Evolutionary conservation across 1,284 basidiomycete species (phyloP).

Genomic region (Malassezia equina): DNA sequence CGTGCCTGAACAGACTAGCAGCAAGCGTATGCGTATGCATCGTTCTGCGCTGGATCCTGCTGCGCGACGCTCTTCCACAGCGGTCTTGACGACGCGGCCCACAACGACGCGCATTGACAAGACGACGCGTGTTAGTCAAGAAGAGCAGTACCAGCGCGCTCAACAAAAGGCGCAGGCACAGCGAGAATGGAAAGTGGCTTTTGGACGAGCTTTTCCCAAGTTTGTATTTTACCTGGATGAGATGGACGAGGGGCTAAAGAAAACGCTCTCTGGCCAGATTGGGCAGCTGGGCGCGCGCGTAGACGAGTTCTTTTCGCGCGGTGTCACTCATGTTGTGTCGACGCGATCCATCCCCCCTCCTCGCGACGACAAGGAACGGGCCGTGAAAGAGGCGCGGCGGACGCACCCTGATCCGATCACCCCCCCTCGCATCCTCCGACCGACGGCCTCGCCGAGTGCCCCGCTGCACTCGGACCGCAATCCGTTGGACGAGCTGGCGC

Average conservation of each 20-base stretch:
- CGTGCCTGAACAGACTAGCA: slow-evolving; percentile 15
- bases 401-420: background rate
- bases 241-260: slow-evolving; percentile 26
- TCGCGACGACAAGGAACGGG: slow-evolving; percentile 6
- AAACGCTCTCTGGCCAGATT: slow-evolving; percentile 22
- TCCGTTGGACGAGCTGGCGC: slow-evolving; percentile 35
- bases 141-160: slow-evolving; percentile 30
- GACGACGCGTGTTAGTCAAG: slow-evolving; percentile 23
- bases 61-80: slow-evolving; percentile 2
- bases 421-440: slow-evolving; percentile 5
- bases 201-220: slow-evolving; percentile 32
- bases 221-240: slow-evolving; percentile 45
- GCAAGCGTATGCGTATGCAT: slow-evolving; percentile 22
- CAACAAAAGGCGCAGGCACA: slow-evolving; percentile 23
- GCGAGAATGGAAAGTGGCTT: slow-evolving; percentile 29
- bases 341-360: slow-evolving; percentile 24
- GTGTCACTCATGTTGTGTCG: slow-evolving; percentile 42
- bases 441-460: slow-evolving; percentile 1
- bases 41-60: slow-evolving; percentile 1
- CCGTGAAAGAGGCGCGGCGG: background rate
- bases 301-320: slow-evolving; percentile 44
- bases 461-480: slow-evolving; percentile 44
- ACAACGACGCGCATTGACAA: slow-evolving; percentile 33
- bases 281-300: slow-evolving; percentile 34
- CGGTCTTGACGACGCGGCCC: background rate